Conservation (phyloP, 1,284 basidiomycete species). For the Microbotryum intermedium region DNA sequence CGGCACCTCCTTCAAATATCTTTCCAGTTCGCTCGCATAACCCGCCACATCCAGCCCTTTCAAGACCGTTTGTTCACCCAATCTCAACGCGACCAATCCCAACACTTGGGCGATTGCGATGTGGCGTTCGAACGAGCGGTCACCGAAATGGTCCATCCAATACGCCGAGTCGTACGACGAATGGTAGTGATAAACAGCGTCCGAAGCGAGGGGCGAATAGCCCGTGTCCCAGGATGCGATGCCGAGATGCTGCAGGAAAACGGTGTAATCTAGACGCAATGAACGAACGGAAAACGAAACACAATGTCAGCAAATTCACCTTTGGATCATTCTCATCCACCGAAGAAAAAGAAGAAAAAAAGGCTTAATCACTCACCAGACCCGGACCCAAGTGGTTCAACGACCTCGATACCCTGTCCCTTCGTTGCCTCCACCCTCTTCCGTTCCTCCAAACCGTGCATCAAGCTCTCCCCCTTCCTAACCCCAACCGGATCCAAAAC, state of each 20-base stretch:
- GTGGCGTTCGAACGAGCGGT: constrained; percentile 66
- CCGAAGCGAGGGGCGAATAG: constrained; percentile 39
- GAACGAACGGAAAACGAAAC: constrained; percentile 30
- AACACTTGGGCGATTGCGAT: constrained; percentile 55
- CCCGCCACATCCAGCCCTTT: too few species aligned
- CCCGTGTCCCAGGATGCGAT: constrained; percentile 40
- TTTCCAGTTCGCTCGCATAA: neutral
- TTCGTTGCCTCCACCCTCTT: neutral
- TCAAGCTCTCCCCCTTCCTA: constrained; percentile 5
- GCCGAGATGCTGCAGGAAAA: constrained; percentile 52
- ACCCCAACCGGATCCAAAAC: constrained; percentile 48
- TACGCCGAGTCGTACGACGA: constrained; percentile 61
- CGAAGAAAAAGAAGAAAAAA: constrained; percentile 36
- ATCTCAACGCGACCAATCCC: constrained; percentile 48
- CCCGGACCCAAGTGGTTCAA: constrained; percentile 15
- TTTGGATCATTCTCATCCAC: too few species aligned
- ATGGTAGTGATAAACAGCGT: constrained; percentile 43
- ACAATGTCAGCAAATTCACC: constrained; percentile 2
- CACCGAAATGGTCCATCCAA: constrained; percentile 67
- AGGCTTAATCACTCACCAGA: constrained; percentile 25
- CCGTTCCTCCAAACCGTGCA: neutral
- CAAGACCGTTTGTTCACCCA: constrained; percentile 52
- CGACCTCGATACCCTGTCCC: neutral
- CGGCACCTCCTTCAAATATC: constrained; percentile 4
- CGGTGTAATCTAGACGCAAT: constrained; percentile 55